Base-by-base conservation (phyloP, 768 basidiomycete species). In the Rhodocollybia butyracea region DNA sequence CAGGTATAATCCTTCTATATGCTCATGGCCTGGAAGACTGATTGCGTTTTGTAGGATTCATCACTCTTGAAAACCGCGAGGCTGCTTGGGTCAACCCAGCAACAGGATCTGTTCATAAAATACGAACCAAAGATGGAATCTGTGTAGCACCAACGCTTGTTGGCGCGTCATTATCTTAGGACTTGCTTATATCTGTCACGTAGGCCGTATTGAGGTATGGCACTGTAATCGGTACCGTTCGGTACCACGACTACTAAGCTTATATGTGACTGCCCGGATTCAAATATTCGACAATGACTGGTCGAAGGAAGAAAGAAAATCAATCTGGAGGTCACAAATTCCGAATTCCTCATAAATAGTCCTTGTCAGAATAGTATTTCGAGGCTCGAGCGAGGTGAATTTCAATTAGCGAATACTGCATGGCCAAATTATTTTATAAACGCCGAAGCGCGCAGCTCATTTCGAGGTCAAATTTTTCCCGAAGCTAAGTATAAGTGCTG, bases 81-180 rank as follows among this genome's bases (percentile, higher is more conserved):
- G 96, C 95, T 24, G 94, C 92, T 7, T 98, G 97, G 96, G 74
- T 98, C 51, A 86, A 97, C 68, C 87, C 93, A 5, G 76, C 67
- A 34, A 91, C 89, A 15, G 88, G 89, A 67, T 81, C 73, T 51
- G 81, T 86, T 7, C 92, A 98, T 70, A 86, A 74, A 65, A 94
- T 99, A 59, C 79, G 93, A 54, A 96, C 96, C 2, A 86, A 87
- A 66, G 79, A 84, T 24, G 97, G 95, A 13, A 76, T 90, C 27
- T 95, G 92, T 68, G 63, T 83, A 12, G 86, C 94, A 8, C 86
- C 88, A 15, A 91, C 81, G 6, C 79, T 96, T 42, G 77, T 94
- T 52, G 96, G 93, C 5, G 96, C 96, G 7, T 91, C 90, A n/a
- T 69, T 99, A 63, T 97, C 95, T 61, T 98, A 85, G 38, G 13